phyloP scores from a whole-genome alignment of 2,329 filamentous ascomycete species.

The Aspergillus texensis region DNA sequence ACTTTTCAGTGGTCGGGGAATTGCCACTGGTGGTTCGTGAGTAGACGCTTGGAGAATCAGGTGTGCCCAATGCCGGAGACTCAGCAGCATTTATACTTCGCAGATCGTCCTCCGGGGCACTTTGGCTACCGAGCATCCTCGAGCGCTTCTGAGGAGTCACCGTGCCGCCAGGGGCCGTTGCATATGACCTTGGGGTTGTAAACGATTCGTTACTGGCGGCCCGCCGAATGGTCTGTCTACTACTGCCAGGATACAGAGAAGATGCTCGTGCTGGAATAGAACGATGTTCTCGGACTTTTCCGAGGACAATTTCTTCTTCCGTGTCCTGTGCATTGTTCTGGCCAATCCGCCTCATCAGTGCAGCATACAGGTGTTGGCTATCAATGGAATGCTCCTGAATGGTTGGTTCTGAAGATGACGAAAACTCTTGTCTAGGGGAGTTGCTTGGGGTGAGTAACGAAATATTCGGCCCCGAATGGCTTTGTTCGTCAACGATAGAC shows the following conservation, averaged over 20 bases:
- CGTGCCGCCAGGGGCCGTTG: constrained; percentile 29
- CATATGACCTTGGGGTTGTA: constrained; percentile 33
- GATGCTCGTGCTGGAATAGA: constrained; percentile 32
- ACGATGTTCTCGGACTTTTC: constrained; percentile 35
- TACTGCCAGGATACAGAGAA: constrained; percentile 28
- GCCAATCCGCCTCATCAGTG: constrained; percentile 45
- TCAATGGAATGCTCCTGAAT: constrained; percentile 33
- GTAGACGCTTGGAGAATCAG: constrained; percentile 46
- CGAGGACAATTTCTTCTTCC: constrained; percentile 29
- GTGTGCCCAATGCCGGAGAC: constrained; percentile 10
- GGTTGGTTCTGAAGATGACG: constrained; percentile 15
- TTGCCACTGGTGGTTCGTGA: constrained; percentile 44
- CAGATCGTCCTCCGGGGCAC: constrained; percentile 22
- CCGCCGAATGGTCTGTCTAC: constrained; percentile 33
- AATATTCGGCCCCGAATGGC: constrained; percentile 21
- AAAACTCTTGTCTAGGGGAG: constrained; percentile 16
- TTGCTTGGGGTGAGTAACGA: not conserved
- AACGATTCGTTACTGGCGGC: constrained; percentile 36
- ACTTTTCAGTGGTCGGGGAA: constrained; percentile 23
- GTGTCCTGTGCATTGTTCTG: constrained; percentile 21
- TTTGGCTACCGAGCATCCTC: constrained; percentile 5
- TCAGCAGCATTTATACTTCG: constrained; percentile 22
- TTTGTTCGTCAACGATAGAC: constrained; percentile 49
- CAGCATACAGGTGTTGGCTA: constrained; percentile 46
- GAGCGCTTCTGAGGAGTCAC: constrained; percentile 23